A percentile compares a stretch with the other conserved stretches of the same genome.
Evolutionary conservation across 805 yeast species (phyloP).

Genomic region (Starmerella etchellsii): DNA sequence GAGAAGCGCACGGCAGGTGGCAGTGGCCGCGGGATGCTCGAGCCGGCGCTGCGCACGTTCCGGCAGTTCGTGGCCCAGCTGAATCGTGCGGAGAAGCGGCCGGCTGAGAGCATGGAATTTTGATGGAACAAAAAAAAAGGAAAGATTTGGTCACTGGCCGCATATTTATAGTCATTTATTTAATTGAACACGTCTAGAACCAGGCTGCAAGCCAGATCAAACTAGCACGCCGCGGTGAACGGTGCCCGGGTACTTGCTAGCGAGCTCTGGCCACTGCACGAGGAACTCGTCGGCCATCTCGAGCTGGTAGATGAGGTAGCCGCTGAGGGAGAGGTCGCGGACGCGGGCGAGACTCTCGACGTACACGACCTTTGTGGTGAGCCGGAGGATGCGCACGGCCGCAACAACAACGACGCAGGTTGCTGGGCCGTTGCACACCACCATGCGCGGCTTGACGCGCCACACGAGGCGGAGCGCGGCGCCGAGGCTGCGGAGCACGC

Average conservation of each 20-base stretch:
- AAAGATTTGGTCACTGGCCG: too few species aligned
- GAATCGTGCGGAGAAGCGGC: slow-evolving; percentile 36
- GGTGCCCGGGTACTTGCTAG: slow-evolving; percentile 39
- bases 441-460: slow-evolving; percentile 30
- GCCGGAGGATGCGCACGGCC: slow-evolving; percentile 30
- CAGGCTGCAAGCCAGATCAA: too few species aligned
- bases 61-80: slow-evolving; percentile 46
- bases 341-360: slow-evolving; percentile 84
- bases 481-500: slow-evolving; percentile 32
- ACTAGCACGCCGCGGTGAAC: slow-evolving; percentile 73
- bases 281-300: slow-evolving; percentile 63
- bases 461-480: slow-evolving; percentile 25
- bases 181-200: too few species aligned
- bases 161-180: too few species aligned
- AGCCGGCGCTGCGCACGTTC: slow-evolving; percentile 58
- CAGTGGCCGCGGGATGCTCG: slow-evolving; percentile 49
- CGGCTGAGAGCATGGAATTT: slow-evolving; percentile 24
- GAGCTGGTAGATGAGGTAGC: slow-evolving; percentile 54
- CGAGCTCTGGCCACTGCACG: slow-evolving; percentile 77
- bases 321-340: slow-evolving; percentile 58
- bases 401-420: slow-evolving; percentile 45
- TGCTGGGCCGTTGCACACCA: slow-evolving; percentile 70
- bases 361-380: slow-evolving; percentile 49
- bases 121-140: too few species aligned
- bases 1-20: slow-evolving; percentile 39